Evolutionary conservation across 495 filamentous ascomycete genomes (phyloP), one percentile per base, ranked within the genome.

Genomic region (Copromyces sp.): DNA sequence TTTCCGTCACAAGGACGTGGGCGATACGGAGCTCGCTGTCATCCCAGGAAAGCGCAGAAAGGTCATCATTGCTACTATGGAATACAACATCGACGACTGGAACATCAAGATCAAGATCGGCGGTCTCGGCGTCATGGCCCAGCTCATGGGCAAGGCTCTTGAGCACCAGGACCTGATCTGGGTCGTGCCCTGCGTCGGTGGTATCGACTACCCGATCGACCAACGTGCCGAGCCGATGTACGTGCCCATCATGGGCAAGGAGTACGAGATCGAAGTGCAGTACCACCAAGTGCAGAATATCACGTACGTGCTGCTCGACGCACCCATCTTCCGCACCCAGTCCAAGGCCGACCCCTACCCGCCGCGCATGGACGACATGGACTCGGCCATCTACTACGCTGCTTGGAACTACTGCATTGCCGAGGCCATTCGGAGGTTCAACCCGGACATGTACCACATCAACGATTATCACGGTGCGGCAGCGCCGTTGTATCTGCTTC

Each of bases 401-500:
- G 87, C 90, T 0, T 92, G 90, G 90, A 92, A 92, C 70, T 87
- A 89, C 72, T 92, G 90, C 72, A 90, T 92, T 74, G 87, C 90
- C 0, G 82, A 89, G 73, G 79, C 88, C 0, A 83, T 91, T 65
- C 85, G 77, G 9, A 81, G 86, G 39, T 89, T 87, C 74, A 86
- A 88, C 2, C 83, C 91, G 47, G 90, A 93, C 75, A 76, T 93
- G 24, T 93, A 93, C 79, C 91, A 93, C 78, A 89, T 93, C 77
- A 93, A 93, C 77, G 91, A 93, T 77, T 93, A 92, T 77, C 91
- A 93, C 73, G 91, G 91, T 47, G 88, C 90, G 17, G 77, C 90
- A 4, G 91, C 91, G 44, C 90, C 90, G 7, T 80, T 93, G 12
- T 90, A 93, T 72, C 83, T 92, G 17, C 82, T 92, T 9, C 91